Base-by-base conservation (phyloP, 306 rosid species). In the Glycine latifolia region DNA sequence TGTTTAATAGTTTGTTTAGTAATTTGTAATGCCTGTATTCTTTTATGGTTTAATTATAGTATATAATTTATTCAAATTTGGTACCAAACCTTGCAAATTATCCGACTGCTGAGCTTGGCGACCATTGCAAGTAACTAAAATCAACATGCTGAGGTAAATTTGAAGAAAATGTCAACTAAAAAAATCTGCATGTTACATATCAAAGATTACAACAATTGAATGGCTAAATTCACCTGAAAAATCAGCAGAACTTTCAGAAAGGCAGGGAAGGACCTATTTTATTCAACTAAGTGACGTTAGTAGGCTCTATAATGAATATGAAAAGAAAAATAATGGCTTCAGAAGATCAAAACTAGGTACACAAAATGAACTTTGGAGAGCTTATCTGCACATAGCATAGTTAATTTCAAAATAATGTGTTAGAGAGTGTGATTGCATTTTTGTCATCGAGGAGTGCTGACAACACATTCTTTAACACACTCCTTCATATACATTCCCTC, bases 11-110 rank as follows among this genome's bases (percentile, higher is more conserved):
- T 11, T 31, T 49, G 9, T 15, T 26, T 3, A 46, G 56, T 67
- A 15, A 39, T 67, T 46, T 5, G 65, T 11, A 31, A 56, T 72
- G 73, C 50, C 9, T 77, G 52, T 81, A 67, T 78, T 78, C 8
- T 39, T 20, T 59, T 75, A 68, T 60, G 44, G 66, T 12, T 66
- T 67, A 12, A 75, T 79, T 20, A 15, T 41, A 17, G 53, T 83
- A 33, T 68, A 77, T 50, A 43, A 17, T 47, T 54, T 75, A 59
- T 67, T 52, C 75, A 86, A 78, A 68, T 82, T 78, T 67, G 71
- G 71, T 14, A 37, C 49, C 76, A 46, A 82, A 11, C 15, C 69
- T 16, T 46, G 60, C 9, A 16, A 78, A 4, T 13, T 58, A 16
- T 78, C 55, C 41, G 8, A 11, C 31, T 39, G 41, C 33, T 54